Percentiles rank a stretch among this genome's conserved stretches.
These are phyloP conservation scores for Triadica sebifera DNA, from an alignment of 345 rosid genomes.

Conservation along the genomic window DNA sequence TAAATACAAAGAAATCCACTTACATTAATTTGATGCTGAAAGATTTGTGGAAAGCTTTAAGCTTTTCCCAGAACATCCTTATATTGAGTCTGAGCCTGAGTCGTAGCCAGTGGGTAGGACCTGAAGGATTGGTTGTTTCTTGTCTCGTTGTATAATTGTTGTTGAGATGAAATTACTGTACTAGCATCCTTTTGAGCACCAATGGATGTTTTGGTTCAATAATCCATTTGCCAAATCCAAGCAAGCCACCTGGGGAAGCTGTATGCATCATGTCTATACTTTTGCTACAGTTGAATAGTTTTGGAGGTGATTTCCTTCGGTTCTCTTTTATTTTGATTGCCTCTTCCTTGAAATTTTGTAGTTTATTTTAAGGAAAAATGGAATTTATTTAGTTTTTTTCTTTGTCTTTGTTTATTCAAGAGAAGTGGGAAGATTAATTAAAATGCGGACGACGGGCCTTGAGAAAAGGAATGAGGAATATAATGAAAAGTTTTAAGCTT, in stretches of 20 bases:
- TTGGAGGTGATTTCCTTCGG: conserved; percentile 53
- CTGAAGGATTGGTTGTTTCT: too few relatives aligned
- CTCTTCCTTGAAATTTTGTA: not conserved
- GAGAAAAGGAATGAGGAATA: not conserved
- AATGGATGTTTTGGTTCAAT: conserved; percentile 95
- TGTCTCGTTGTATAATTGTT: too few relatives aligned
- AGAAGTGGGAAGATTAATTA: too few relatives aligned
- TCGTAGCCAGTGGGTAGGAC: too few relatives aligned
- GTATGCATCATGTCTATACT: conserved; percentile 65
- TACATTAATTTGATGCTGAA: too few relatives aligned
- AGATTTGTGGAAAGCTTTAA: too few relatives aligned
- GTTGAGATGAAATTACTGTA: too few relatives aligned
- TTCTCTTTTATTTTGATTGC: not conserved
- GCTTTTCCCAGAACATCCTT: too few relatives aligned
- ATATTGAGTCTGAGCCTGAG: too few relatives aligned
- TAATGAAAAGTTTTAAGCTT: not conserved
- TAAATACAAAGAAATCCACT: too few relatives aligned
- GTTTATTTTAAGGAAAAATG: not conserved
- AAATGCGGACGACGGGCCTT: not conserved
- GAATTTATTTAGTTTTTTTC: not conserved
- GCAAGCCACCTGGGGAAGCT: conserved; percentile 70
- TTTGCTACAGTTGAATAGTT: conserved; percentile 75
- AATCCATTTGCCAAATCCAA: conserved; percentile 54
- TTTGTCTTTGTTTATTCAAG: not conserved
- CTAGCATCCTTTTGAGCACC: conserved; percentile 72